Conservation (phyloP, 2,329 filamentous ascomycete genomes). For the Aureobasidium sp. region DNA sequence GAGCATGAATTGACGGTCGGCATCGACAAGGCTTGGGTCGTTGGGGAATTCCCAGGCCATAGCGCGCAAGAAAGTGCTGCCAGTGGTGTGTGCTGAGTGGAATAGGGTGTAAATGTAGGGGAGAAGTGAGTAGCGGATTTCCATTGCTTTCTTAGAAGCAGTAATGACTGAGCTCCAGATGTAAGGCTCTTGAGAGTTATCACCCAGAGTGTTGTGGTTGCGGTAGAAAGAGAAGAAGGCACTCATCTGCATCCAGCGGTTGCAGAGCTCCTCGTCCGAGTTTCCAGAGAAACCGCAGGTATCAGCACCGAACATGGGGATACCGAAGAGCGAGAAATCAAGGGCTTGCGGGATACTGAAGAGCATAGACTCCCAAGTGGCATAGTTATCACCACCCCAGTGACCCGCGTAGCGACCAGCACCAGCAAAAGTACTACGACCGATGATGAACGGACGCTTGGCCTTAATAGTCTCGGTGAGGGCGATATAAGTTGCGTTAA, state of each 20-base stretch:
- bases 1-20: conserved; percentile 66
- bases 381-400: conserved; percentile 69
- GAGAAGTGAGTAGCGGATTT: conserved; percentile 61
- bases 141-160: conserved; percentile 59
- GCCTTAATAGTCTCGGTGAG: conserved; percentile 56
- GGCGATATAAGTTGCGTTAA: conserved; percentile 69
- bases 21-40: conserved; percentile 59
- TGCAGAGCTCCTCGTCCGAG: conserved; percentile 61
- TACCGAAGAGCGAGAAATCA: conserved; percentile 64
- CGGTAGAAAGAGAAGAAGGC: conserved; percentile 72
- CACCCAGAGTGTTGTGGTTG: conserved; percentile 62
- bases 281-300: conserved; percentile 66
- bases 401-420: conserved; percentile 70
- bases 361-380: conserved; percentile 64
- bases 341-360: conserved; percentile 72
- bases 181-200: conserved; percentile 63
- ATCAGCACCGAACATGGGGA: conserved; percentile 69
- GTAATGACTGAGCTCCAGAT: conserved; percentile 59
- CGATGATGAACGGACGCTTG: conserved; percentile 77
- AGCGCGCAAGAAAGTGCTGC: conserved; percentile 65
- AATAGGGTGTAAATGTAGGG: conserved; percentile 73
- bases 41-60: conserved; percentile 67
- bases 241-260: conserved; percentile 64
- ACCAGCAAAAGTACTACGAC: conserved; percentile 72
- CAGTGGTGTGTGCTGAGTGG: conserved; percentile 57